Evolutionary conservation across 257 asterid species (phyloP).

Genomic region (Linderniella brevidens): DNA sequence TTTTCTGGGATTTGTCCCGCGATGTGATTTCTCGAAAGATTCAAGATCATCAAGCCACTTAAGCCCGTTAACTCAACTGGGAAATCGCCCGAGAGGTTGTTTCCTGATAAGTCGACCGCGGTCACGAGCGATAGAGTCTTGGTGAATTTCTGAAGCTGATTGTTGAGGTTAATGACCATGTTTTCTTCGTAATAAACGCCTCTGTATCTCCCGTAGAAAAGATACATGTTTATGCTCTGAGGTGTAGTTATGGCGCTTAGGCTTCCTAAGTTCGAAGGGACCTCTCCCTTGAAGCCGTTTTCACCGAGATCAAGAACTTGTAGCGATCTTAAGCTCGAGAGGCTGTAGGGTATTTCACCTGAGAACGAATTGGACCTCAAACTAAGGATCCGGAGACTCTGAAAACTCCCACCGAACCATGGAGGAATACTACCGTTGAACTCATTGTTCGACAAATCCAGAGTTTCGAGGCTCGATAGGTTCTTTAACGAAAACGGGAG

Average conservation of each 20-base stretch:
- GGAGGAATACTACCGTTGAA: conserved; percentile 21
- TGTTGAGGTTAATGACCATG: conserved; percentile 24
- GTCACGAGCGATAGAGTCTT: conserved; percentile 41
- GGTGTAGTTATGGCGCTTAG: conserved; percentile 3
- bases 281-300: too few relatives aligned
- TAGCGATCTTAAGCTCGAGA: too few relatives aligned
- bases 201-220: conserved; percentile 25
- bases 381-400: conserved; percentile 24
- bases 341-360: too few relatives aligned
- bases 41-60: conserved; percentile 23
- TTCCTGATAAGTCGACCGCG: conserved; percentile 19
- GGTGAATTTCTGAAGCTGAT: conserved; percentile 23
- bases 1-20: conserved; percentile 29
- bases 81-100: too few relatives aligned
- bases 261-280: too few relatives aligned
- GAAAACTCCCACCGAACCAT: conserved; percentile 20
- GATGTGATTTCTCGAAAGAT: conserved; percentile 34
- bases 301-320: too few relatives aligned
- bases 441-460: conserved; percentile 28
- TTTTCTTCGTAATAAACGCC: conserved; percentile 28
- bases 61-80: too few relatives aligned
- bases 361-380: conserved; percentile 12
- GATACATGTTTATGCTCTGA: conserved; percentile 13
- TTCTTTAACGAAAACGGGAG: conserved; percentile 10
- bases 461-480: neutral